A percentile compares a stretch with the other conserved stretches of the same genome.
phyloP scores from a whole-genome alignment of 805 yeast genomes.

The Candida ponderosae region DNA sequence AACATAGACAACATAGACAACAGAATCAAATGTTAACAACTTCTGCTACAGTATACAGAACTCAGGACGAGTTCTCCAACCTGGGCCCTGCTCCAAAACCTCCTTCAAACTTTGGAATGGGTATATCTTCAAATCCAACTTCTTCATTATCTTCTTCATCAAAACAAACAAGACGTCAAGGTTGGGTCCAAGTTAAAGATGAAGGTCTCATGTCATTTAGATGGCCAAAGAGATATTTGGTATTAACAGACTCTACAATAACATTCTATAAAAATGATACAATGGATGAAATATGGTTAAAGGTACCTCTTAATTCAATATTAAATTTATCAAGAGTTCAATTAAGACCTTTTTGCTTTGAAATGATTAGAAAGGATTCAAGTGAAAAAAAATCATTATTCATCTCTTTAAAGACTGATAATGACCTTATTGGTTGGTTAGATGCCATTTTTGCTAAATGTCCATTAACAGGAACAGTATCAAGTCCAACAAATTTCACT shows the following conservation, averaged over 20 bases:
- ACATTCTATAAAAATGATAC: conserved; percentile 67
- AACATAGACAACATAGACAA: too few relatives aligned
- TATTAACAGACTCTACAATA: conserved; percentile 65
- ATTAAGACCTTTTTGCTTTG: conserved; percentile 73
- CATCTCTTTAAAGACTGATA: conserved; percentile 68
- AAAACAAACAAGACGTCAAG: conserved; percentile 35
- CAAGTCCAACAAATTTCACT: conserved; percentile 90
- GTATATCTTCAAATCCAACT: conserved; percentile 24
- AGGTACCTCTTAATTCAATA: conserved; percentile 51
- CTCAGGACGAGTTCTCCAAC: conserved; percentile 41
- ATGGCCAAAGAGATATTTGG: conserved; percentile 87
- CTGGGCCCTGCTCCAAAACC: conserved; percentile 53
- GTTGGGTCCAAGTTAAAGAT: conserved; percentile 90
- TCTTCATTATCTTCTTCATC: conserved; percentile 16
- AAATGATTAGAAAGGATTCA: conserved; percentile 40
- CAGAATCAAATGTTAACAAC: too few relatives aligned
- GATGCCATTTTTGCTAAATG: conserved; percentile 79
- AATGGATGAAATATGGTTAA: conserved; percentile 37
- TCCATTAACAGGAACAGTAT: conserved; percentile 58
- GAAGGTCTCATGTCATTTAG: conserved; percentile 85
- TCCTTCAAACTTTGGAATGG: conserved; percentile 27
- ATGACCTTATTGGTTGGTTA: conserved; percentile 83
- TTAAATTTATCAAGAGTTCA: conserved; percentile 61
- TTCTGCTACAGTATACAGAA: conserved; percentile 31
- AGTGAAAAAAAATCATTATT: conserved; percentile 51